Evolutionary conservation across 345 rosid genomes (phyloP).

Genomic region (Erysimum cheiranthoides): DNA sequence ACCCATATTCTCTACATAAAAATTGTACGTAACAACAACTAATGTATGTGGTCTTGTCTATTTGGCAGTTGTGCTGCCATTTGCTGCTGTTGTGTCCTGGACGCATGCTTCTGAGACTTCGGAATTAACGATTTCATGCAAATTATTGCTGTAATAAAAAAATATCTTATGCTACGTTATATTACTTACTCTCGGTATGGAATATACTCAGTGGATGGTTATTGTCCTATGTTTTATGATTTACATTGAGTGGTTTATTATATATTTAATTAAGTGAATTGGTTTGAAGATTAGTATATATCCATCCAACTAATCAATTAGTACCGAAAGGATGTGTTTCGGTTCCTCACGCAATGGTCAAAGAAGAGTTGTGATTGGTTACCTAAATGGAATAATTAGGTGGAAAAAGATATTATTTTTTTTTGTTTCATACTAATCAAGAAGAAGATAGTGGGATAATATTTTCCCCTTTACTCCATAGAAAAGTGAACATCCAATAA

Average conservation of each 20-base stretch:
- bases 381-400: not conserved
- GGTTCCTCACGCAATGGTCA: not conserved
- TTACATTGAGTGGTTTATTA: constrained; percentile 5
- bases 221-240: constrained; percentile 8
- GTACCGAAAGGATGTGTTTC: not conserved
- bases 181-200: not conserved
- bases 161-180: constrained; percentile 5
- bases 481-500: not conserved
- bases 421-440: not conserved
- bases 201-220: constrained; percentile 1
- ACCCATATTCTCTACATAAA: not conserved
- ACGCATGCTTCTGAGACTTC: constrained; percentile 60
- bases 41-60: not conserved
- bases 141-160: constrained; percentile 34
- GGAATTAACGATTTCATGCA: constrained; percentile 3
- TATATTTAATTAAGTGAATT: not conserved
- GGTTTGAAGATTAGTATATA: not conserved
- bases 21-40: not conserved
- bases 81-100: constrained; percentile 78
- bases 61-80: constrained; percentile 66
- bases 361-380: not conserved
- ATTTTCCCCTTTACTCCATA: not conserved
- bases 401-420: not conserved
- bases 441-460: not conserved
- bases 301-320: not conserved